Evolutionary conservation across 2,329 filamentous ascomycete genomes (phyloP), one percentile per base, ranked within the genome.

Genomic region (Sporothrix globosa): DNA sequence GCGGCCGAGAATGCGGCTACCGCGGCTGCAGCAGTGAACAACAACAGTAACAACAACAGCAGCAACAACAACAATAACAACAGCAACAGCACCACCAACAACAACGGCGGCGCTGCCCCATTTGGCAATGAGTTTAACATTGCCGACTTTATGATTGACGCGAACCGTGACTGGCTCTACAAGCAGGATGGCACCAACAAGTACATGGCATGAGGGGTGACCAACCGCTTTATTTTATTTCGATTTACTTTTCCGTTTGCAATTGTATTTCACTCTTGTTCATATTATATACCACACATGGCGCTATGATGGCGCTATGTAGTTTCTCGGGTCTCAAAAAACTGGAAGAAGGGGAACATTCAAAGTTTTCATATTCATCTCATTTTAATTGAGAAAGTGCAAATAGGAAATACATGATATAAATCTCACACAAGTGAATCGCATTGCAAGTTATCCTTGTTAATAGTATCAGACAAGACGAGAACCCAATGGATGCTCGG

Each of bases 91-190:
- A 39, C 3, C 48, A 56, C 34, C 41, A n/a, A 19, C 56, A 71
- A 54, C 30, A 69, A 73, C 69, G 69, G 41, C 44, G 73, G 70
- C 34, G 70, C 70, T 53, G 75, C 76, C 19, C 72, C 75, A 69
- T 72, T 78, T 73, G 72, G 79, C 73, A 90, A 90, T 71, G 89
- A 92, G 78, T 92, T 91, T 75, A 92, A 92, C 75, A 92, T 92
- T 71, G 91, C 89, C 60, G 91, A 92, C 75, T 92, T 91, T 75
- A 92, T 90, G 86, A 86, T 91, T 41, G 90, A 92, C 79, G 88
- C 87, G 2, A 91, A 87, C 74, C 88, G 88, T 72, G 90, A 92
- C 77, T 92, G 91, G 90, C 83, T 92, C n/a, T 90, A 88, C 71
- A 90, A 70, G 65, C 69, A 70, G 21, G 65, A 70, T 13, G 56